Evolutionary conservation across 2,329 filamentous ascomycete species (phyloP).

Genomic region (Camptophora hylomeconis): DNA sequence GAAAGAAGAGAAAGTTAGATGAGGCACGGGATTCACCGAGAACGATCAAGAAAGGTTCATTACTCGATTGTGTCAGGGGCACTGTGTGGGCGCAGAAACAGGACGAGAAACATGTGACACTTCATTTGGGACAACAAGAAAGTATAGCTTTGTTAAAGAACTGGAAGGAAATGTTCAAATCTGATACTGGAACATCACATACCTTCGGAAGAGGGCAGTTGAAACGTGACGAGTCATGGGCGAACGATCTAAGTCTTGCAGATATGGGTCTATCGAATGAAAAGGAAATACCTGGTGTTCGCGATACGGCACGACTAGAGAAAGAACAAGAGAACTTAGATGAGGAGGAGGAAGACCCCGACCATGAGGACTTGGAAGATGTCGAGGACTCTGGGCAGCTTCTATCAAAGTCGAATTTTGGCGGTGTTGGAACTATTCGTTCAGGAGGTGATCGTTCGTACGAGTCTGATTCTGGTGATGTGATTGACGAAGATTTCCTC

Average conservation of each 20-base stretch:
- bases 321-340: conserved; percentile 2
- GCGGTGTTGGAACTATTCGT: too few relatives aligned
- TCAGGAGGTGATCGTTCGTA: neutral
- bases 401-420: too few relatives aligned
- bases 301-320: conserved; percentile 1
- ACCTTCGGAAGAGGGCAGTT: conserved; percentile 7
- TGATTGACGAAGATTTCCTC: conserved; percentile 6
- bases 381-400: conserved; percentile 3
- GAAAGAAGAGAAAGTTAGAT: conserved; percentile 17
- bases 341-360: conserved; percentile 5
- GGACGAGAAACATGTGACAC: conserved; percentile 19
- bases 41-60: conserved; percentile 11
- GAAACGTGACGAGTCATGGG: conserved; percentile 16
- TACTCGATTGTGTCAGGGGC: conserved; percentile 22
- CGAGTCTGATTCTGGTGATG: neutral
- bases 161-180: conserved; percentile 31
- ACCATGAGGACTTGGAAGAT: conserved; percentile 7
- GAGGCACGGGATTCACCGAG: conserved; percentile 9
- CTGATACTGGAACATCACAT: conserved; percentile 7
- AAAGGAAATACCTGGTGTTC: conserved; percentile 4
- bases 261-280: conserved; percentile 15
- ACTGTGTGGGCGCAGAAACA: conserved; percentile 27
- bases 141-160: conserved; percentile 32
- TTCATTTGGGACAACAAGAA: conserved; percentile 27
- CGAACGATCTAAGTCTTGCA: conserved; percentile 17